These are phyloP conservation scores for Yarrowia hollandica DNA, from an alignment of 805 yeast species.

Conservation along the genomic window DNA sequence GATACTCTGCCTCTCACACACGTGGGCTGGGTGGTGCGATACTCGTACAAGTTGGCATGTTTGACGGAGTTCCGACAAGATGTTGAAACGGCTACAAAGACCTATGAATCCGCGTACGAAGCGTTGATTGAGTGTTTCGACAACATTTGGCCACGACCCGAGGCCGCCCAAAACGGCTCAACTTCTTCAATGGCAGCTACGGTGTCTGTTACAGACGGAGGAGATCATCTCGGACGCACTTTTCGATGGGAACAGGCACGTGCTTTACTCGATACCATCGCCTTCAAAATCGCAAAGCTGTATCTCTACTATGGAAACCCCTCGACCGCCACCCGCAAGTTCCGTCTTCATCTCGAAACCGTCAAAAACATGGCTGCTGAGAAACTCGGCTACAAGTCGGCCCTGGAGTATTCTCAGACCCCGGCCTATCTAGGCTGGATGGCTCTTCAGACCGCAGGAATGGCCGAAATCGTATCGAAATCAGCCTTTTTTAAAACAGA, in stretches of 20 bases:
- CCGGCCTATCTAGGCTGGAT: constrained; percentile 52
- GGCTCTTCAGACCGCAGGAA: constrained; percentile 62
- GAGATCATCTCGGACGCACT: constrained; percentile 34
- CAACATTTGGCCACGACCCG: constrained; percentile 34
- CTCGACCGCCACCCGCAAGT: constrained; percentile 60
- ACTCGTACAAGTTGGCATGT: constrained; percentile 53
- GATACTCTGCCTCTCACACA: constrained; percentile 5
- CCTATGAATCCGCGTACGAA: constrained; percentile 57
- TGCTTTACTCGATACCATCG: constrained; percentile 56
- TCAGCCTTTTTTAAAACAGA: constrained; percentile 19
- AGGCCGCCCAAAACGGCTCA: background rate
- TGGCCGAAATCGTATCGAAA: constrained; percentile 45
- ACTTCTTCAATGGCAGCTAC: constrained; percentile 4
- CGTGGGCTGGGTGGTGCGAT: constrained; percentile 50
- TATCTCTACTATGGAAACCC: constrained; percentile 61
- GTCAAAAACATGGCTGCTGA: constrained; percentile 46
- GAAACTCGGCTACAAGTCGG: constrained; percentile 36
- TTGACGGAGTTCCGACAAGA: constrained; percentile 52
- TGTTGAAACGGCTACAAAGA: constrained; percentile 51
- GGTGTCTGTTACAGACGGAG: background rate
- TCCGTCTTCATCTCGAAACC: constrained; percentile 60
- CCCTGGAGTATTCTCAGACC: constrained; percentile 34
- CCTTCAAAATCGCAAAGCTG: constrained; percentile 62
- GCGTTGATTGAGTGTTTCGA: constrained; percentile 47
- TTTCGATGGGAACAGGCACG: constrained; percentile 50